These are phyloP conservation scores for Suhomyces xylopsoci DNA, from an alignment of 805 yeast species.

Conservation along the genomic window DNA sequence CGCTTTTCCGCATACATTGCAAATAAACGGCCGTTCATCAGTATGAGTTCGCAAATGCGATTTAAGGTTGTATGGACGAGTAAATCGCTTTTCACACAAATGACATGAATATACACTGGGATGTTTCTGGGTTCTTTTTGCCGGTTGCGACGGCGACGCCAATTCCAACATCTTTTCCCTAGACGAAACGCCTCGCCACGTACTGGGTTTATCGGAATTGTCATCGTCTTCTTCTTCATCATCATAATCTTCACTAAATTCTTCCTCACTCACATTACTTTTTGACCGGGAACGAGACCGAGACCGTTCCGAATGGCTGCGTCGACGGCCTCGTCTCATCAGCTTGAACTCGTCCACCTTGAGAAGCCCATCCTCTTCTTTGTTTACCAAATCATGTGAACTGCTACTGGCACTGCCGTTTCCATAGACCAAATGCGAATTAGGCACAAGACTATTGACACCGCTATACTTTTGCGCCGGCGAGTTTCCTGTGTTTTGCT, in stretches of 20 bases:
- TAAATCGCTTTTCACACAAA: conserved; percentile 80
- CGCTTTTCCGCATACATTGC: conserved; percentile 74
- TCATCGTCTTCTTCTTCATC: conserved; percentile 7
- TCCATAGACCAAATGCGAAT: conserved; percentile 12
- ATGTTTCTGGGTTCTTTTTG: conserved; percentile 62
- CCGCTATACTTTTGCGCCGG: conserved; percentile 2
- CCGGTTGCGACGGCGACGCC: conserved; percentile 54
- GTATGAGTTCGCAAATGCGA: conserved; percentile 91
- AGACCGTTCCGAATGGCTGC: conserved; percentile 25
- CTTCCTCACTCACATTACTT: conserved; percentile 4
- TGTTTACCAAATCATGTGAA: neutral
- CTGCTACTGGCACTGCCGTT: conserved; percentile 1
- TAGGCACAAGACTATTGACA: conserved; percentile 12
- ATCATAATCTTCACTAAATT: neutral
- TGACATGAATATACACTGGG: conserved; percentile 77
- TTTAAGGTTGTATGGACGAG: conserved; percentile 89
- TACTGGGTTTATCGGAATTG: conserved; percentile 1
- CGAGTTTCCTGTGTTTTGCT: conserved; percentile 9
- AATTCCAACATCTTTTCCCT: conserved; percentile 63
- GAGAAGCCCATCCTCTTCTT: neutral
- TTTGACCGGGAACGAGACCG: conserved; percentile 30
- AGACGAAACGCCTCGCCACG: conserved; percentile 18
- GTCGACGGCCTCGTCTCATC: conserved; percentile 42
- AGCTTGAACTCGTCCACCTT: conserved; percentile 38
- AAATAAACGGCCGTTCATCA: conserved; percentile 73